Base-by-base conservation (phyloP, 2,329 filamentous ascomycete species). In the Teratosphaeria epicoccoides region DNA sequence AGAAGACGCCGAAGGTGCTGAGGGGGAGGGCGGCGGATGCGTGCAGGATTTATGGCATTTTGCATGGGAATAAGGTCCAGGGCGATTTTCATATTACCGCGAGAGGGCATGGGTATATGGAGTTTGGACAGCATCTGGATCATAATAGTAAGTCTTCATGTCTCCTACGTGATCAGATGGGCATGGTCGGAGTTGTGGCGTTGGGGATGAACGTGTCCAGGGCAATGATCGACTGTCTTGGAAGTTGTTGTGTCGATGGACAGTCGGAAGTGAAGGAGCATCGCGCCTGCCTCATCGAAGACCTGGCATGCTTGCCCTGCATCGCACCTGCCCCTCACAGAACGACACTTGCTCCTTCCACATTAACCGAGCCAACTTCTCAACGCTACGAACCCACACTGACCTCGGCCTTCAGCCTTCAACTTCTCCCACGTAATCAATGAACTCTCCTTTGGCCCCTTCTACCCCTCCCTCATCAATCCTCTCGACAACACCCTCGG, bases 71-170 rank as follows among this genome's bases (percentile, higher is more conserved):
- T 71, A 95, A 94, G 73, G 93, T 98, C 44, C 91, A 96, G 71
- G 93, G 91, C 3, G 91, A 98, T 69, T 97, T 98, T 66, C 93
- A 98, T 68, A 93, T 98, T 64, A 98, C 93, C 1, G 93, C 93
- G 2, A 75, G 89, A 55, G 93, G 93, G 0, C 91, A 97, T 69
- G 93, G 93, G n/a, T 98, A 98, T 70, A 80, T 81, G 70, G 88
- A 90, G 66, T 76, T 82, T 59, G 87, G 84, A 37, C 75, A 76
- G 55, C 90, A 97, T 73, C 72, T 97, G 58, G 87, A 95, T 63
- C 91, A 97, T 68, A 75, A 68, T 40, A 70, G 88, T 93, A 77
- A 70, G 83, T 75, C 33, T 49, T n/a, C n/a, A n/a, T n/a, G n/a
- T n/a, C n/a, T n/a, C n/a, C n/a, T n/a, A n/a, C n/a, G n/a, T n/a